Base-by-base conservation (phyloP, 345 rosid genomes). In the Populus deltoides region DNA sequence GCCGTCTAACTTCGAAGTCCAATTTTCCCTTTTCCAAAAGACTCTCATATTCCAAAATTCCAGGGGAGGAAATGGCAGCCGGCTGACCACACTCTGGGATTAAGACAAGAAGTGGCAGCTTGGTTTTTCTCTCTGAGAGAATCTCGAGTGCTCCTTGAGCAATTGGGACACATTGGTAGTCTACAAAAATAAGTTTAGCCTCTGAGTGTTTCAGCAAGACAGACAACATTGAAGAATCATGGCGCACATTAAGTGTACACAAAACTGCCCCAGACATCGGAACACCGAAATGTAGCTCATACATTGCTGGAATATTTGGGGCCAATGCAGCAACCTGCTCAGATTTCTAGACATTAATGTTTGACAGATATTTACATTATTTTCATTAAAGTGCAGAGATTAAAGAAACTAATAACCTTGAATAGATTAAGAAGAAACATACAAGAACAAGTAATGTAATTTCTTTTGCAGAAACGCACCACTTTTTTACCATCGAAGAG, bases 231-330 rank as follows among this genome's bases (percentile, higher is more conserved):
- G 85, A 70, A 36, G 90, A 76, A 81, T 90, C 89, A 62, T 87
- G 85, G n/a, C 93, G 91, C 15, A 71, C 77, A 75, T 90, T 90
- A 17, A 90, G 84, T 0, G 93, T 80, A 77, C 92, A 88, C 62
- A 90, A 87, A 78, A 90, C 82, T 8, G 90, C 90, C 73, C 90
- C 93, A 0, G 90, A 89, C 92, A 87, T 90, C 38, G 93, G 93
- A 81, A 86, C 90, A 68, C 86, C 89, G 79, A 90, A 90, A 85
- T 90, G 93, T 33, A 90, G 83, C 78, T 90, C 93, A 55, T 90
- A 90, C 84, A 86, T 74, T 31, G 87, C 90, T 8, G 93, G 92
- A 83, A 87, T 72, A 81, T 90, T 90, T 38, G 92, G 90, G 51
- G 86, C 87, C 78, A 90, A 72, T 24, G 77, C 89, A 78, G 90